Evolutionary conservation across 805 yeast species (phyloP).

Genomic region (Soucietia sequanensis): DNA sequence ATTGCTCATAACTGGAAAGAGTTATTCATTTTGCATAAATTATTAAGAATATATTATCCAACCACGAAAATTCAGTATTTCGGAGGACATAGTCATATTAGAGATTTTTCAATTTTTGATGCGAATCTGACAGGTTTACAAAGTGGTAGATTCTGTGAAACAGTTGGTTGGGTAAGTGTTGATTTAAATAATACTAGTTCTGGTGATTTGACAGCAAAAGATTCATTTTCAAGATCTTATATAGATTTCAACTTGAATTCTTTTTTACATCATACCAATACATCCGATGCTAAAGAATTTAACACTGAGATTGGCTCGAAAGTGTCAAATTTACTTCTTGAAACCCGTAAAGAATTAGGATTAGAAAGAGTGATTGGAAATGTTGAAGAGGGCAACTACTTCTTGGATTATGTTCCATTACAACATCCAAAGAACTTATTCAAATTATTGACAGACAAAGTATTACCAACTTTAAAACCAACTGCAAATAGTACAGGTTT

Average conservation of each 20-base stretch:
- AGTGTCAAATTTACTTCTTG: conserved; percentile 44
- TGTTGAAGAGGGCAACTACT: conserved; percentile 61
- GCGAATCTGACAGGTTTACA: conserved; percentile 72
- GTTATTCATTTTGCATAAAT: conserved; percentile 43
- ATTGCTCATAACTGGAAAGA: conserved; percentile 53
- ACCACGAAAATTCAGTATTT: conserved; percentile 71
- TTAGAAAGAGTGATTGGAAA: conserved; percentile 59
- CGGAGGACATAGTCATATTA: conserved; percentile 92
- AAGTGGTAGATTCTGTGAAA: conserved; percentile 91
- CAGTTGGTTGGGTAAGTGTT: conserved; percentile 83
- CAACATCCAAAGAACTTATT: conserved; percentile 50
- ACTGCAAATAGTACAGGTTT: conserved; percentile 4
- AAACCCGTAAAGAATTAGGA: conserved; percentile 46
- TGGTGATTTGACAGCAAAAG: conserved; percentile 13
- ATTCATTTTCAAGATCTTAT: conserved; percentile 57
- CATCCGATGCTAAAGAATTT: conserved; percentile 32
- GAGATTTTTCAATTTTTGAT: conserved; percentile 78
- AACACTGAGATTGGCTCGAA: conserved; percentile 54
- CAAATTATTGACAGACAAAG: conserved; percentile 53
- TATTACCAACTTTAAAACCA: conserved; percentile 50
- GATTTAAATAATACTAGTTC: conserved; percentile 23
- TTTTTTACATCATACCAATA: conserved; percentile 60
- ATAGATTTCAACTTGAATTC: conserved; percentile 79
- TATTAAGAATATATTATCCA: conserved; percentile 60
- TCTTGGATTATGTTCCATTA: conserved; percentile 64